phyloP scores from a whole-genome alignment of 2,329 filamentous ascomycete genomes.

The Aotearoamyces nothofagi region DNA sequence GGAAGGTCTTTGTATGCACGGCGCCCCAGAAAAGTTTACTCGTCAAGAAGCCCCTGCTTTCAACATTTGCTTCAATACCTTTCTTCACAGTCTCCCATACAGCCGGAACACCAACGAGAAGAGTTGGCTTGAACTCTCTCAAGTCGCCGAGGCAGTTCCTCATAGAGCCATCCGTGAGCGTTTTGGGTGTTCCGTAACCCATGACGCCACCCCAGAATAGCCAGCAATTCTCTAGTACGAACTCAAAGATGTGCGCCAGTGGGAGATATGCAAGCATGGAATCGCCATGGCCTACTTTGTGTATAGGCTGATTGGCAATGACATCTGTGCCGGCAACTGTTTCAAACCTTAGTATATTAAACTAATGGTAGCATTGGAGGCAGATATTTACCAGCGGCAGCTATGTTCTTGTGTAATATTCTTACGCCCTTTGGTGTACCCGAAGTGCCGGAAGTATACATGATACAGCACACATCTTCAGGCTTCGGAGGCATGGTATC shows the following conservation, averaged over 20 bases:
- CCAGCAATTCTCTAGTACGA: constrained; percentile 83
- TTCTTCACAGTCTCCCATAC: constrained; percentile 97
- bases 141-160: constrained; percentile 89
- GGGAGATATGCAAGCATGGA: constrained; percentile 80
- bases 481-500: constrained; percentile 58
- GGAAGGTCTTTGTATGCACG: constrained; percentile 37
- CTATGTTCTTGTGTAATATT: constrained; percentile 66
- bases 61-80: constrained; percentile 69
- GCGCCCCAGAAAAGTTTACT: constrained; percentile 62
- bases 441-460: constrained; percentile 80
- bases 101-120: constrained; percentile 87
- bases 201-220: constrained; percentile 81
- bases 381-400: constrained; percentile 56
- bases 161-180: constrained; percentile 71
- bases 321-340: constrained; percentile 65
- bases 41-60: constrained; percentile 47
- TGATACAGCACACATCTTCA: constrained; percentile 68
- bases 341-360: constrained; percentile 8
- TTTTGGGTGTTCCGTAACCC: constrained; percentile 83
- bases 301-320: constrained; percentile 61
- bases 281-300: constrained; percentile 59
- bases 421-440: constrained; percentile 82
- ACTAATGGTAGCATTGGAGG: constrained; percentile 1
- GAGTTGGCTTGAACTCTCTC: constrained; percentile 73
- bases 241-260: constrained; percentile 89